These are phyloP conservation scores for Cladosporium cucumerinum DNA, from an alignment of 2,329 filamentous ascomycete species.

Conservation along the genomic window DNA sequence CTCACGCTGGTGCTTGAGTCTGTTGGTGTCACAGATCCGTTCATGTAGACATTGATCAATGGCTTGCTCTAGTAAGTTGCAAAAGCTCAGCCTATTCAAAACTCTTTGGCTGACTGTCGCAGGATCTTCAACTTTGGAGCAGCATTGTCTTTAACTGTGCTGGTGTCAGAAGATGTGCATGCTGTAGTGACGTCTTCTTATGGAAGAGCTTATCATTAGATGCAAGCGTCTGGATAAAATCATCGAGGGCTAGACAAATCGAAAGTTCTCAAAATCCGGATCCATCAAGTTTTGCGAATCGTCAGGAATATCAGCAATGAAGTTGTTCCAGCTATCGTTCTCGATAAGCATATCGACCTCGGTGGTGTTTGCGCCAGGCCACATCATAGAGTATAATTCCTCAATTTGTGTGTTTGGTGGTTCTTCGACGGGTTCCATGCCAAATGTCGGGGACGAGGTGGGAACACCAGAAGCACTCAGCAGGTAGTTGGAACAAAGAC, in stretches of 20 bases:
- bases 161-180: neutral
- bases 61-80: constrained; percentile 33
- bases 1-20: constrained; percentile 28
- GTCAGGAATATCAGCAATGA: constrained; percentile 18
- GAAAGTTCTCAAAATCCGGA: neutral
- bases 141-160: constrained; percentile 24
- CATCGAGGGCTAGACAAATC: neutral
- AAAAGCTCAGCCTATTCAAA: neutral
- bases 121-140: constrained; percentile 42
- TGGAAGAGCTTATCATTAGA: neutral
- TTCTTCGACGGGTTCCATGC: constrained; percentile 31
- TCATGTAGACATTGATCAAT: constrained; percentile 28
- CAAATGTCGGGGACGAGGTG: neutral
- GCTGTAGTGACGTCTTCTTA: no score
- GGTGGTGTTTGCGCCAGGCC: constrained; percentile 38
- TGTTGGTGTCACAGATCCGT: constrained; percentile 31
- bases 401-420: constrained; percentile 45
- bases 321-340: constrained; percentile 23
- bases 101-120: constrained; percentile 21
- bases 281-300: constrained; percentile 10
- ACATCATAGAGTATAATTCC: constrained; percentile 46
- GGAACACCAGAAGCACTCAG: neutral
- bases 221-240: neutral
- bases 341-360: constrained; percentile 26
- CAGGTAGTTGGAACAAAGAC: constrained; percentile 41